Evolutionary conservation across 805 yeast genomes (phyloP).

Genomic region (Dipodascopsis uninucleata): DNA sequence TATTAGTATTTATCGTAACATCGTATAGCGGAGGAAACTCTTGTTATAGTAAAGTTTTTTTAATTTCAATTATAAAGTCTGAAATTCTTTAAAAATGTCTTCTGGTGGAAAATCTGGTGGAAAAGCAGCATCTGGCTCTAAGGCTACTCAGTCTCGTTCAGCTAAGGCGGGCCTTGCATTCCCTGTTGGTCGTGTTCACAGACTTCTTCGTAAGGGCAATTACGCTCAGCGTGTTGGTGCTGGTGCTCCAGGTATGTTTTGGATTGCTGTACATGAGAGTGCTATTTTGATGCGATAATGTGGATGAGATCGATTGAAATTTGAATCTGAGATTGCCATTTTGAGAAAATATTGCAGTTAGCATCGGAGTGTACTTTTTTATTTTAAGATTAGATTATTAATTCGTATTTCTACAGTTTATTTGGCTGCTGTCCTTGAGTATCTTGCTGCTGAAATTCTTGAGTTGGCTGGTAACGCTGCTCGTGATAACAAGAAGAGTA

Average conservation of each 20-base stretch:
- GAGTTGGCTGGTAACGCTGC: slow-evolving; percentile 99
- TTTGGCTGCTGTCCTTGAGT: slow-evolving; percentile 91
- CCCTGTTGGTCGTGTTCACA: slow-evolving; percentile 99
- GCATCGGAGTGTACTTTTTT: too few relatives aligned
- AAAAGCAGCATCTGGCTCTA: slow-evolving; percentile 91
- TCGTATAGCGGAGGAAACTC: too few relatives aligned
- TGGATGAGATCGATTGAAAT: too few relatives aligned
- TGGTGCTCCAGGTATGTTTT: slow-evolving; percentile 72
- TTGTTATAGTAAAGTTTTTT: too few relatives aligned
- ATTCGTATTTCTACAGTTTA: slow-evolving; percentile 48
- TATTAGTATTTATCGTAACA: too few relatives aligned
- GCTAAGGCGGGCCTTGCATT: slow-evolving; percentile 97
- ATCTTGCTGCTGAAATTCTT: slow-evolving; percentile 92
- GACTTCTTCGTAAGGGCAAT: slow-evolving; percentile 94
- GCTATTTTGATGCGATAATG: too few relatives aligned
- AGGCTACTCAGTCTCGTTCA: slow-evolving; percentile 96
- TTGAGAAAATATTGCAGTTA: too few relatives aligned
- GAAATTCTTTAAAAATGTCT: too few relatives aligned
- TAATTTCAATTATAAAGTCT: too few relatives aligned
- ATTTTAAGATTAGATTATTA: too few relatives aligned
- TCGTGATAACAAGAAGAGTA: slow-evolving; percentile 89
- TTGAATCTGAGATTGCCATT: background rate
- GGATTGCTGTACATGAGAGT: background rate
- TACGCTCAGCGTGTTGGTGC: slow-evolving; percentile 99
- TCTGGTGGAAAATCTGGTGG: slow-evolving; percentile 81